These are phyloP conservation scores for Hymenoscyphus fructigenus DNA, from an alignment of 2,329 filamentous ascomycete genomes.

Conservation along the genomic window DNA sequence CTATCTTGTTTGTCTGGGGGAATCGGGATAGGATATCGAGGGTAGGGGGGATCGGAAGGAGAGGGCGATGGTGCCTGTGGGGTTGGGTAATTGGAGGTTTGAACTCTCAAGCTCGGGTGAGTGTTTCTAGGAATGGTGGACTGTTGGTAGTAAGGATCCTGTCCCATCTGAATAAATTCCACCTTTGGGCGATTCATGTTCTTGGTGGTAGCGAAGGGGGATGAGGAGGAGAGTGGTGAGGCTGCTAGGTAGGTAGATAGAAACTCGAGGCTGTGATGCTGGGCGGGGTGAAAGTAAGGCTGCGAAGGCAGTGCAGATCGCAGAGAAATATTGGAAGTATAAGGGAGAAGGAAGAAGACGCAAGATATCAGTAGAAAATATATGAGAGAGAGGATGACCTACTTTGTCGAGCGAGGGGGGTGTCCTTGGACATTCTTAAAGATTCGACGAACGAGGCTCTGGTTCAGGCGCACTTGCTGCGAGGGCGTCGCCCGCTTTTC, in stretches of 20 bases:
- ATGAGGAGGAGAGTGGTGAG: neutral
- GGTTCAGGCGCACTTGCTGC: conserved; percentile 9
- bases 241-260: neutral
- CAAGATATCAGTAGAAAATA: neutral
- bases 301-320: conserved; percentile 5
- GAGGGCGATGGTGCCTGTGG: conserved; percentile 20
- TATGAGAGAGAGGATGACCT: neutral
- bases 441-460: conserved; percentile 1
- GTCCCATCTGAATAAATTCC: neutral
- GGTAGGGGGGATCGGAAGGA: conserved; percentile 13
- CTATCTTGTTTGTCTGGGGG: conserved; percentile 24
- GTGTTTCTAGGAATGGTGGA: conserved; percentile 3
- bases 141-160: neutral
- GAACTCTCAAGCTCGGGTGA: conserved; percentile 15
- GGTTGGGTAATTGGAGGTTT: conserved; percentile 15
- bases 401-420: neutral
- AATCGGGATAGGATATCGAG: conserved; percentile 29
- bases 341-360: neutral
- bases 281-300: neutral
- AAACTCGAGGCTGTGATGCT: neutral
- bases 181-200: conserved; percentile 1
- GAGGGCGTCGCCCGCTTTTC: conserved; percentile 6
- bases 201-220: neutral
- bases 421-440: neutral
- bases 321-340: neutral